These are phyloP conservation scores for Nannochloris sp. DNA, from an alignment of 139 green algal genomes.

Conservation along the genomic window DNA sequence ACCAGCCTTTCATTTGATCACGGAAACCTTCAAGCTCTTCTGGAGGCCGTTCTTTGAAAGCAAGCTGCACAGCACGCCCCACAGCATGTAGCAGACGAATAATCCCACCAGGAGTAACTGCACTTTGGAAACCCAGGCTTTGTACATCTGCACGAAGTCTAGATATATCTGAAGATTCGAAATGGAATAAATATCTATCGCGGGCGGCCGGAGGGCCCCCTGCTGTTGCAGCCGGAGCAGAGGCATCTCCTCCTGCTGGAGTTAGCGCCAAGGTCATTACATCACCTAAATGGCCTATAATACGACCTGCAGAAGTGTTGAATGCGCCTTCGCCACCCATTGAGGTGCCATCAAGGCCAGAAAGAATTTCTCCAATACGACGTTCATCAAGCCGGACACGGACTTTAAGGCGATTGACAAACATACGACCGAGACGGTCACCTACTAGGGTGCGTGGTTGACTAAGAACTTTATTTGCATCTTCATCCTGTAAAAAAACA, in stretches of 20 bases:
- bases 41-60: constrained; percentile 27
- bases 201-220: background rate
- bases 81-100: constrained; percentile 55
- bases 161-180: constrained; percentile 60
- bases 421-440: constrained; percentile 30
- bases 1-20: constrained; percentile 4
- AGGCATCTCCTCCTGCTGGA: background rate
- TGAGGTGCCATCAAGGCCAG: constrained; percentile 21
- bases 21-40: constrained; percentile 1
- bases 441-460: constrained; percentile 28
- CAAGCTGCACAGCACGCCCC: constrained; percentile 31
- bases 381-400: constrained; percentile 54
- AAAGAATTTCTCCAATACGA: constrained; percentile 49
- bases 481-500: too few species aligned
- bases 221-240: background rate
- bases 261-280: constrained; percentile 48
- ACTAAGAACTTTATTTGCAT: constrained; percentile 16
- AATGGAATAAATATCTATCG: constrained; percentile 41
- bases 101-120: constrained; percentile 42
- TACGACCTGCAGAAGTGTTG: constrained; percentile 23
- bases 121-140: constrained; percentile 43
- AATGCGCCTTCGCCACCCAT: constrained; percentile 28
- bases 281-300: constrained; percentile 55
- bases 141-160: constrained; percentile 52
- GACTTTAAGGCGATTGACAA: constrained; percentile 45